Evolutionary conservation across 139 green algal species (phyloP), one percentile per base, ranked within the genome.

Genomic region (Diplosphaera chodatii): DNA sequence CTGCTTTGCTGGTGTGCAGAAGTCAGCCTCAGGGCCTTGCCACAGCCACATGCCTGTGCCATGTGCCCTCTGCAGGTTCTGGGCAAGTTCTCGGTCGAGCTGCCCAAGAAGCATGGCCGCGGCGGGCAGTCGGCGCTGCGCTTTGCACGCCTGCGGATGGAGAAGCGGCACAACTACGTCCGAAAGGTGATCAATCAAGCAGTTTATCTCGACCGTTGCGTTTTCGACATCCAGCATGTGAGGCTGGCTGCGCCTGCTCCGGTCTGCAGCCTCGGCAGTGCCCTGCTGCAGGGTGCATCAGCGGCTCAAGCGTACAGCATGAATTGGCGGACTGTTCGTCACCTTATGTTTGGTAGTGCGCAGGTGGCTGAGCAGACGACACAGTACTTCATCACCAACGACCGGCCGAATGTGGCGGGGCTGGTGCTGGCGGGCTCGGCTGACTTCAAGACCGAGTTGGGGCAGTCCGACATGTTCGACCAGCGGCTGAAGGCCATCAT

Each of bases 121-220:
- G 92, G 92, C 71, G 92, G 91, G 6, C 95, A 99, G 85, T 99
- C 95, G 6, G 95, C 95, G 68, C 87, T 99, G 76, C 95, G 95
- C 83, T 99, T 99, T 75, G 95, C 95, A 32, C 93, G 95, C 59
- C 79, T 99, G 77, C 92, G 95, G 48, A 83, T 98, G 75, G 95
- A 99, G 83, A 99, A 99, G 84, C 84, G 95, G 1, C 95, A 99
- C 84, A 99, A 99, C 85, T 99, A 99, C 76, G 93, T 99, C 27
- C 89, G 94, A 55, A 99, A 98, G 84, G 90, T 91, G 68, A 25
- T 10, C 16, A n/a, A n/a, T n/a, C n/a, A n/a, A n/a, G n/a, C n/a
- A n/a, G n/a, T n/a, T n/a, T n/a, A n/a, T n/a, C n/a, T n/a, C n/a
- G n/a, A n/a, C n/a, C n/a, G n/a, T n/a, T n/a, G n/a, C n/a, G n/a